Conservation (phyloP, 257 asterid species). For the Cynanchum wilfordii region DNA sequence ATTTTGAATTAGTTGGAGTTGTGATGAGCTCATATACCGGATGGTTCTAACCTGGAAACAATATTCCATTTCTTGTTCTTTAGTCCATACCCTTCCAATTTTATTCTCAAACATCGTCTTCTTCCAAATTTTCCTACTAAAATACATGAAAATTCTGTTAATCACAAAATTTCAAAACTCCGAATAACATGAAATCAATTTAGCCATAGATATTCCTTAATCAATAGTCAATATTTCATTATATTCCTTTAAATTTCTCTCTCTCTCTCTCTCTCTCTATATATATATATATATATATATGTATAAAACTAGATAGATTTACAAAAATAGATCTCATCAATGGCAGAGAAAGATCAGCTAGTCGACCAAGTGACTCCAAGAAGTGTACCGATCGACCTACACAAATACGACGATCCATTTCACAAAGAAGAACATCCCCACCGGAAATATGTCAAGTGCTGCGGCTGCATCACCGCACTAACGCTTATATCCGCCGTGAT, state of each 20-base stretch:
- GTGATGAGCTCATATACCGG: too few species aligned
- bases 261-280: too few species aligned
- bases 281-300: too few species aligned
- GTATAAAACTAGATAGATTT: neutral
- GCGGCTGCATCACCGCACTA: slow-evolving; percentile 25
- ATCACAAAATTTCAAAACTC: neutral
- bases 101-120: neutral
- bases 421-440: slow-evolving; percentile 19
- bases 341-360: slow-evolving; percentile 27
- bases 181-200: neutral
- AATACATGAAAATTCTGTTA: neutral
- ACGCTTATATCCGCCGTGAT: slow-evolving; percentile 12
- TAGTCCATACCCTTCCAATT: neutral
- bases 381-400: slow-evolving; percentile 6
- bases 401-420: slow-evolving; percentile 17
- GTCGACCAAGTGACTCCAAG: slow-evolving; percentile 30
- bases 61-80: neutral
- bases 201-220: neutral
- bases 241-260: neutral
- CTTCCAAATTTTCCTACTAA: neutral
- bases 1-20: too few species aligned
- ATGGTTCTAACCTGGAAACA: neutral
- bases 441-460: slow-evolving; percentile 25
- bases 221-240: slow-evolving; percentile 1
- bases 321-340: neutral